Conservation (phyloP, 495 filamentous ascomycete species). For the Podospora comata region DNA sequence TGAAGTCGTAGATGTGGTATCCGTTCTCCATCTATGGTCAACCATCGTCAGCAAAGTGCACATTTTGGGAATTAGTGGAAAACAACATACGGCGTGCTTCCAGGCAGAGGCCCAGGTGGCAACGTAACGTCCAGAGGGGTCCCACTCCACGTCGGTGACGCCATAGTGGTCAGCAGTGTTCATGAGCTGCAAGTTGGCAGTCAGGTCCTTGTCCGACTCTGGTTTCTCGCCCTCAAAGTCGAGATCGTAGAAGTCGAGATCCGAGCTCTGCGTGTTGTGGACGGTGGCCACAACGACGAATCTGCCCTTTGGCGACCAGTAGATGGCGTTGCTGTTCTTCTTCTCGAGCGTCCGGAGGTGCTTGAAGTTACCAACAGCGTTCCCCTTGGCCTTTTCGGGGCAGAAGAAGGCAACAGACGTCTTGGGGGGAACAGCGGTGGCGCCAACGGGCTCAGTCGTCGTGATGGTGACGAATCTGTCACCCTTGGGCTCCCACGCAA, state of each 20-base stretch:
- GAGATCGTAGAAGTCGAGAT: constrained; percentile 95
- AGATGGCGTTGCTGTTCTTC: constrained; percentile 98
- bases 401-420: constrained; percentile 94
- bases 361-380: constrained; percentile 84
- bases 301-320: constrained; percentile 97
- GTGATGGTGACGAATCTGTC: constrained; percentile 96
- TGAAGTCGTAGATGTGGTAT: constrained; percentile 97
- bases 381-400: constrained; percentile 82
- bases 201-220: constrained; percentile 87
- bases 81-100: constrained; percentile 80
- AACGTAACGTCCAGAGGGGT: constrained; percentile 90
- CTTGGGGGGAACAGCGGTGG: constrained; percentile 83
- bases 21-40: constrained; percentile 90
- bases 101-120: constrained; percentile 87
- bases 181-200: constrained; percentile 92
- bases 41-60: constrained; percentile 37
- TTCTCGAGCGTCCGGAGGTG: constrained; percentile 90
- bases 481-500: constrained; percentile 97
- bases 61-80: neutral
- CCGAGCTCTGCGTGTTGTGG: constrained; percentile 84
- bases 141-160: constrained; percentile 96
- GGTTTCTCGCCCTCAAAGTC: constrained; percentile 97
- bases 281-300: constrained; percentile 93
- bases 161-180: constrained; percentile 91
- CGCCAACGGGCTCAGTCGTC: constrained; percentile 74